These are phyloP conservation scores for Solanum aculeatissimum DNA, from an alignment of 305 asterid species.

Conservation along the genomic window DNA sequence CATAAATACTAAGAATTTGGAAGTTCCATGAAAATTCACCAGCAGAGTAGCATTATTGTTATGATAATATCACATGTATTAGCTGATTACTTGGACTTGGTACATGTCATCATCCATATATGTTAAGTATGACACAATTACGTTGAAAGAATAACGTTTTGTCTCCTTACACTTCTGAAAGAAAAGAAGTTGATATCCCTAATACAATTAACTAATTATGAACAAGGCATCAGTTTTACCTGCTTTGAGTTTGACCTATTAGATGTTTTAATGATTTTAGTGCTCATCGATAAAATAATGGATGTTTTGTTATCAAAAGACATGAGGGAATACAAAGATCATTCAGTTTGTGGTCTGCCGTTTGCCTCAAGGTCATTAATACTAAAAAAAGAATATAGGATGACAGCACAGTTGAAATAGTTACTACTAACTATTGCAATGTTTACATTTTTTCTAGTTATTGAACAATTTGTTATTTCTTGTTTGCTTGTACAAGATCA, in stretches of 20 bases:
- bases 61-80: neutral
- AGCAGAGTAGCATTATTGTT: neutral
- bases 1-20: neutral
- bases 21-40: neutral
- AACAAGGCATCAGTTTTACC: neutral
- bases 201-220: neutral
- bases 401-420: neutral
- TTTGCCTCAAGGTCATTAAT: neutral
- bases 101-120: neutral
- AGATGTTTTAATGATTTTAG: neutral
- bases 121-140: neutral
- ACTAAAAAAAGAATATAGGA: neutral
- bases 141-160: neutral
- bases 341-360: neutral
- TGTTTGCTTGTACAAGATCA: conserved; percentile 36
- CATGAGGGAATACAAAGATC: neutral
- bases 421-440: neutral
- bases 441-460: neutral
- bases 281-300: neutral
- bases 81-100: neutral
- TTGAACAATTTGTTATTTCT: conserved; percentile 7
- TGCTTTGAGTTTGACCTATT: neutral
- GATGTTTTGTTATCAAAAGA: neutral
- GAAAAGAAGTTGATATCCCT: neutral
- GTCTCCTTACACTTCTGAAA: neutral